Percentiles rank a stretch among this genome's conserved stretches.
These are phyloP conservation scores for Penicillium maclennaniae DNA, from an alignment of 495 filamentous ascomycete species.

Conservation along the genomic window DNA sequence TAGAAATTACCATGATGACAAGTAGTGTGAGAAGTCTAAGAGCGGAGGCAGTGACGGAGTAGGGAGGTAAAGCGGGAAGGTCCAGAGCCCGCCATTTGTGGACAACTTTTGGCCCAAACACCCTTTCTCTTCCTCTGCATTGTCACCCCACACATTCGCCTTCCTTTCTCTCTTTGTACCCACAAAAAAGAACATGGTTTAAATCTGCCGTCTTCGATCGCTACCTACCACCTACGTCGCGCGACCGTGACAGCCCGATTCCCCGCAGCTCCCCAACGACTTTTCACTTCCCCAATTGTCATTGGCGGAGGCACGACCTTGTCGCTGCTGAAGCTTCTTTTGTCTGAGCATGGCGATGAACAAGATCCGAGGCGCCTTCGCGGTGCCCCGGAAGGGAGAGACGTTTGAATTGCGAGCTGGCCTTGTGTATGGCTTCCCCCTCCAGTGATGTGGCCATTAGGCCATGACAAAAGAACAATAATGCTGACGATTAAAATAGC, in stretches of 20 bases:
- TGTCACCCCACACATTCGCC: slow-evolving; percentile 8
- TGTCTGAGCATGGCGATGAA: slow-evolving; percentile 78
- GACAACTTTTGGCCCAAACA: slow-evolving; percentile 39
- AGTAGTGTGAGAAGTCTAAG: not conserved
- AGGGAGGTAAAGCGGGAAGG: slow-evolving; percentile 19
- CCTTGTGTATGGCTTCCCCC: slow-evolving; percentile 60
- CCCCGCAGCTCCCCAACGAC: slow-evolving; percentile 39
- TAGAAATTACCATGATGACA: slow-evolving; percentile 16
- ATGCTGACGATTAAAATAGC: slow-evolving; percentile 35
- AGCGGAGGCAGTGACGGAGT: not conserved
- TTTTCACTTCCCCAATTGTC: slow-evolving; percentile 17
- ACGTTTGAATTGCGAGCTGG: slow-evolving; percentile 97
- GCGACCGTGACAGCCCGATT: slow-evolving; percentile 37
- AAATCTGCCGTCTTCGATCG: slow-evolving; percentile 8
- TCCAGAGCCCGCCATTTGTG: slow-evolving; percentile 38
- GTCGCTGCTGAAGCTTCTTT: slow-evolving; percentile 43
- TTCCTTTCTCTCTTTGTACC: slow-evolving; percentile 5
- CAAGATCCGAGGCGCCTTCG: slow-evolving; percentile 90
- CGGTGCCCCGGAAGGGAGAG: slow-evolving; percentile 90
- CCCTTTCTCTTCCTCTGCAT: slow-evolving; percentile 22
- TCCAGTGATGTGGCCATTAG: slow-evolving; percentile 11
- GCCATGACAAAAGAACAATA: slow-evolving; percentile 3
- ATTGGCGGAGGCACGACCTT: slow-evolving; percentile 45
- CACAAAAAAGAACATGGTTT: slow-evolving; percentile 16
- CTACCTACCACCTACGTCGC: slow-evolving; percentile 15